These are phyloP conservation scores for Perilla frutescens DNA, from an alignment of 257 asterid genomes.

Conservation along the genomic window DNA sequence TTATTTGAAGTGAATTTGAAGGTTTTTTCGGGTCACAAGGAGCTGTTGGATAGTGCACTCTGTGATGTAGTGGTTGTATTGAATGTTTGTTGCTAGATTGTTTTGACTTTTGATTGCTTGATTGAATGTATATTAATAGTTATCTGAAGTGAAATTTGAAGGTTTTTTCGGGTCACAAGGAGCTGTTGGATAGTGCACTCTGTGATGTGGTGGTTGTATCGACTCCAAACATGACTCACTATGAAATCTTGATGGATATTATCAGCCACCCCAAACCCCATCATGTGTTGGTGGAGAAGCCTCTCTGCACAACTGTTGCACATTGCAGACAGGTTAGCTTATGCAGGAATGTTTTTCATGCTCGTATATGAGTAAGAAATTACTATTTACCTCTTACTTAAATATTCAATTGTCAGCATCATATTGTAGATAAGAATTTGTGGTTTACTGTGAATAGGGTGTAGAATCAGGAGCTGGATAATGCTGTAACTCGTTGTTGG, in stretches of 20 bases:
- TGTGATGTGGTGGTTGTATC: slow-evolving; percentile 86
- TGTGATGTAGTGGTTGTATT: slow-evolving; percentile 86
- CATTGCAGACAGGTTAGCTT: slow-evolving; percentile 72
- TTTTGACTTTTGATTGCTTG: not conserved
- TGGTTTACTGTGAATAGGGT: not conserved
- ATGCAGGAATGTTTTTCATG: not conserved
- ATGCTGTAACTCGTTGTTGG: not conserved
- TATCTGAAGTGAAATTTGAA: slow-evolving; percentile 34
- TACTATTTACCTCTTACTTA: not conserved
- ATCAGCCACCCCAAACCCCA: slow-evolving; percentile 69
- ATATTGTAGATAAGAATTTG: not conserved
- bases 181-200: slow-evolving; percentile 70
- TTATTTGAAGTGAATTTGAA: slow-evolving; percentile 30
- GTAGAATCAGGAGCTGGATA: not conserved
- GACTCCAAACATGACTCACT: slow-evolving; percentile 94
- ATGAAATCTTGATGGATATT: slow-evolving; percentile 84
- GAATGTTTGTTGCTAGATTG: not conserved
- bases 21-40: slow-evolving; percentile 73
- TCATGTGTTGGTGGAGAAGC: slow-evolving; percentile 96
- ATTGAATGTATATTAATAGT: not conserved
- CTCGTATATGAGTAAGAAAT: slow-evolving; percentile 6
- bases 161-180: slow-evolving; percentile 73
- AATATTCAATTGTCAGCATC: not conserved
- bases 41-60: slow-evolving; percentile 70
- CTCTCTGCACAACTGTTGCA: slow-evolving; percentile 82